Evolutionary conservation across 768 basidiomycete genomes (phyloP).

Genomic region (Boletus bicolor): DNA sequence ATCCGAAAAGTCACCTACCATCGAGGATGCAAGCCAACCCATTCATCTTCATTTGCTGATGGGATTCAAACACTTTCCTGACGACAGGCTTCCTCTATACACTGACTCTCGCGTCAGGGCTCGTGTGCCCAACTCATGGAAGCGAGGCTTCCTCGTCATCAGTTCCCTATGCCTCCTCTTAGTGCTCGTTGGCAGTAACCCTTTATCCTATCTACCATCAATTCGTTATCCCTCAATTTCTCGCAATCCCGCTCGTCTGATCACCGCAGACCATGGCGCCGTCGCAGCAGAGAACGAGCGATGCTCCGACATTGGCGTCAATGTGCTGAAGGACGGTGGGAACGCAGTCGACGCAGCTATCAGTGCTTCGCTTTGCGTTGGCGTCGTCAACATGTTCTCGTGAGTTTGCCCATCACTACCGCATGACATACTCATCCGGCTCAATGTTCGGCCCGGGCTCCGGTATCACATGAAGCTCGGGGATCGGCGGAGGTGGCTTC

Average conservation of each 20-base stretch:
- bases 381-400: constrained; percentile 90
- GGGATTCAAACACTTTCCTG: background rate
- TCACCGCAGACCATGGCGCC: constrained; percentile 67
- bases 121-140: constrained; percentile 10
- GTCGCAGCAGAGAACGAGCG: constrained; percentile 86
- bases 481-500: constrained; percentile 86
- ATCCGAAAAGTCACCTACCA: background rate
- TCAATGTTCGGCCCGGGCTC: constrained; percentile 4
- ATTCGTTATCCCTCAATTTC: background rate
- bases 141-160: constrained; percentile 7
- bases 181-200: constrained; percentile 1
- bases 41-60: background rate
- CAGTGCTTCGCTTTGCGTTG: constrained; percentile 71
- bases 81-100: constrained; percentile 22
- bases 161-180: constrained; percentile 14
- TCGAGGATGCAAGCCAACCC: background rate
- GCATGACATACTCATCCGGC: background rate
- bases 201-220: background rate
- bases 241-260: too few species aligned
- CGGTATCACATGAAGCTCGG: constrained; percentile 46
- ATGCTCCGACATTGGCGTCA: constrained; percentile 84
- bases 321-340: constrained; percentile 74
- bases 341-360: constrained; percentile 90
- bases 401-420: constrained; percentile 36
- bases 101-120: background rate